Conservation (phyloP, 202 grass and related monocot genomes). For the Bolboschoenoplectus hybrid region DNA sequence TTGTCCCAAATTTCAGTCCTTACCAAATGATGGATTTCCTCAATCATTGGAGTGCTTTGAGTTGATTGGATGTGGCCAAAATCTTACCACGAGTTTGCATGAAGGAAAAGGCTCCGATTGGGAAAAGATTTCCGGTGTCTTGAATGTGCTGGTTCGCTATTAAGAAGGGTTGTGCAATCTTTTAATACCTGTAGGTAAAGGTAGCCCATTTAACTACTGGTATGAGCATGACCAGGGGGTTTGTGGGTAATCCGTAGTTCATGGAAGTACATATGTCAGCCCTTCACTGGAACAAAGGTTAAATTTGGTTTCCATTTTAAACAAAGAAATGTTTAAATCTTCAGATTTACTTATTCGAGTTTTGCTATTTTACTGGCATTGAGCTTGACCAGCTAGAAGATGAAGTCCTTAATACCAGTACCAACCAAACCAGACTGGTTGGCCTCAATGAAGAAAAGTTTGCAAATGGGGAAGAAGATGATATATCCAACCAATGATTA, state of each 20-base stretch:
- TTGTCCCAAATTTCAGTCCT: slow-evolving; percentile 1
- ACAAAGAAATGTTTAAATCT: not conserved
- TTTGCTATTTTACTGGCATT: not conserved
- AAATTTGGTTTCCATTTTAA: not conserved
- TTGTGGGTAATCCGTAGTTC: no score
- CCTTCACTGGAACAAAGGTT: no score
- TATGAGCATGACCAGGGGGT: not conserved
- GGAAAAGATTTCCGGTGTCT: not conserved
- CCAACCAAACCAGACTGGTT: not conserved
- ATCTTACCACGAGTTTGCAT: not conserved
- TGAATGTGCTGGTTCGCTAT: not conserved
- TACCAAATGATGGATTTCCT: slow-evolving; percentile 3
- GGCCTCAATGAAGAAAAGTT: not conserved
- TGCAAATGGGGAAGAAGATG: not conserved
- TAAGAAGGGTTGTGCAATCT: not conserved
- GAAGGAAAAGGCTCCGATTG: not conserved
- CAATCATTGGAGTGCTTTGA: not conserved
- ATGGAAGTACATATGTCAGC: no score
- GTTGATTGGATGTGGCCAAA: slow-evolving; percentile 5
- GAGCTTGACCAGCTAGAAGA: not conserved
- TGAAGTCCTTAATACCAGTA: not conserved
- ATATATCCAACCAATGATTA: not conserved
- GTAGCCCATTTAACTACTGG: not conserved
- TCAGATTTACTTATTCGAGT: not conserved
- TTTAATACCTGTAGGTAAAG: not conserved